Evolutionary conservation across 2,329 filamentous ascomycete species (phyloP), one percentile per base, ranked within the genome.

Genomic region (Talaromyces sp.): DNA sequence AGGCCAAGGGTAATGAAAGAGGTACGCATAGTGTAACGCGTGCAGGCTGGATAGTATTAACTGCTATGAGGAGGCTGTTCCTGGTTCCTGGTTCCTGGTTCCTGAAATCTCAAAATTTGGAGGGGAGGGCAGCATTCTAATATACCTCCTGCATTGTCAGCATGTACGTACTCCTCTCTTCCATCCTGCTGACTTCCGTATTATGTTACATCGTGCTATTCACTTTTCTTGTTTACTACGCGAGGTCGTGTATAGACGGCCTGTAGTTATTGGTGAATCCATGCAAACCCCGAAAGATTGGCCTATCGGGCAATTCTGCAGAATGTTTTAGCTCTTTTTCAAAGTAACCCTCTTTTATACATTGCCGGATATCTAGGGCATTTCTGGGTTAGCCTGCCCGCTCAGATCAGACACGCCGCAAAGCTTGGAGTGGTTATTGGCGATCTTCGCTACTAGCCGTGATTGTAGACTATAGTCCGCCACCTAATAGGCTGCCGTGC

Each of bases 121-220:
- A 10, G 3, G 49, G 49, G 49, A 33, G 49, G 13, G 47, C 14
- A 33, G 27, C 27, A n/a, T 31, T 31, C 14, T 52, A 31, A 50
- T 27, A 50, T 50, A 31, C 19, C 47, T 52, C n/a, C 47, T 27
- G 13, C 35, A 57, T 33, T 2, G 31, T 57, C 31, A 33, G 27
- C 54, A 37, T 39, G 33, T 57, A 22, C n/a, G 9, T 57, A 22
- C 33, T 57, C 16, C 54, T 50, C 22, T 16, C 47, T 11, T 50
- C 13, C 5, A 11, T 39, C n/a, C n/a, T 39, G 13, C 13, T 14
- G 2, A 56, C 33, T 39, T n/a, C 10, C 27, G 33, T 8, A 41
- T 57, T 14, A 41, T 57, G 54, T 57, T 57, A 33, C 54, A 57
- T 57, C 54, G 54, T 57, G 54, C 16, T 39, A n/a, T 57, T 37